These are phyloP conservation scores for Macroventuria anomochaeta DNA, from an alignment of 2,329 filamentous ascomycete genomes.

Conservation along the genomic window DNA sequence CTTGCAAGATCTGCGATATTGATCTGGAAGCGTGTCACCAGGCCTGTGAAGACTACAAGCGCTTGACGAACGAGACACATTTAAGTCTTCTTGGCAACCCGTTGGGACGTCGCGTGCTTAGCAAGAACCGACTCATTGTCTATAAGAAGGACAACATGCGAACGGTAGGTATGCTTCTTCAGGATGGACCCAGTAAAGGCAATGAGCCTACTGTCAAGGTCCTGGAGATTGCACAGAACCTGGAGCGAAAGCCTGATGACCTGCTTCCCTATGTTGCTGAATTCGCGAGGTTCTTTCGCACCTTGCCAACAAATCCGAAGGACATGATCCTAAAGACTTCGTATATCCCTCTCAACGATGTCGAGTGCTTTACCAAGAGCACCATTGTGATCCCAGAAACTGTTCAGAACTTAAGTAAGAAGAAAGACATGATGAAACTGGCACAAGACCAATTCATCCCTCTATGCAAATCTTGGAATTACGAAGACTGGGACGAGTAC, in stretches of 20 bases:
- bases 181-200: constrained; percentile 74
- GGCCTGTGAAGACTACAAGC: constrained; percentile 79
- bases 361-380: constrained; percentile 84
- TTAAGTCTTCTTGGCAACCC: constrained; percentile 78
- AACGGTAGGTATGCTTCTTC: constrained; percentile 79
- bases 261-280: constrained; percentile 80
- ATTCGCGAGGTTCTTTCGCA: constrained; percentile 72
- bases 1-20: constrained; percentile 80
- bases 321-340: constrained; percentile 72
- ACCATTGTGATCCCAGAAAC: constrained; percentile 60
- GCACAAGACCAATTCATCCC: constrained; percentile 73
- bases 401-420: constrained; percentile 52
- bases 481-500: constrained; percentile 80
- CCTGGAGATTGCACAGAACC: constrained; percentile 75
- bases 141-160: constrained; percentile 84
- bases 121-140: constrained; percentile 76
- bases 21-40: constrained; percentile 83
- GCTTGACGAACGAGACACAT: constrained; percentile 82
- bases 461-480: constrained; percentile 76
- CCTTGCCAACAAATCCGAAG: constrained; percentile 69
- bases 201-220: constrained; percentile 75
- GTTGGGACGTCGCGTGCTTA: constrained; percentile 80
- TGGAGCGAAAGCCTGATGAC: constrained; percentile 79
- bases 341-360: constrained; percentile 74
- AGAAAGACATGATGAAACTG: constrained; percentile 61